phyloP scores from a whole-genome alignment of 2,329 filamentous ascomycete genomes.

The Stagonosporopsis tanaceti region DNA sequence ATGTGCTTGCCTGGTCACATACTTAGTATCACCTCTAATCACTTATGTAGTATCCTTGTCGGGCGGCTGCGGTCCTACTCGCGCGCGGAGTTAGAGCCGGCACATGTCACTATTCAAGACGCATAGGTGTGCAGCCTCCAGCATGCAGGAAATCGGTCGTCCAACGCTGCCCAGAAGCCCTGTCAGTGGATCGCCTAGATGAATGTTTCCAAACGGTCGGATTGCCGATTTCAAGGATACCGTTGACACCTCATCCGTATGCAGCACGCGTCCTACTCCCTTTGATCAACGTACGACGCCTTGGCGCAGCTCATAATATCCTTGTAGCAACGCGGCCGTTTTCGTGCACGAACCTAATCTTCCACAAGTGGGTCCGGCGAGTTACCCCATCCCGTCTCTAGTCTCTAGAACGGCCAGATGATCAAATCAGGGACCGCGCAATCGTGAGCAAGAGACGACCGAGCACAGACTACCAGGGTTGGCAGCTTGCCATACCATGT shows the following conservation, averaged over 20 bases:
- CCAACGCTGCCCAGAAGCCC: constrained; percentile 7
- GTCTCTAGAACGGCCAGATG: constrained; percentile 12
- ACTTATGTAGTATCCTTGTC: constrained; percentile 11
- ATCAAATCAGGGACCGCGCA: constrained; percentile 13
- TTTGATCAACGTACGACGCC: constrained; percentile 19
- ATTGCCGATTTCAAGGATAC: neutral
- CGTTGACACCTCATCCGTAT: constrained; percentile 9
- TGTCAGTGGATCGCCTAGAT: neutral
- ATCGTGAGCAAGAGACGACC: constrained; percentile 10
- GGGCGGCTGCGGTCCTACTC: constrained; percentile 5
- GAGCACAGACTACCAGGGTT: constrained; percentile 3
- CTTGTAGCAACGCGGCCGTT: constrained; percentile 19
- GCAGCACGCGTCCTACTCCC: constrained; percentile 15
- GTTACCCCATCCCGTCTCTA: constrained; percentile 9
- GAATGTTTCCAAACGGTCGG: constrained; percentile 1
- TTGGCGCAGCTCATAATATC: constrained; percentile 23
- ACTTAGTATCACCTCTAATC: constrained; percentile 5
- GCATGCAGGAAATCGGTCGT: constrained; percentile 3
- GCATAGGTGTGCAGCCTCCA: constrained; percentile 3
- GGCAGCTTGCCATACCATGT: constrained; percentile 7
- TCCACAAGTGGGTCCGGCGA: constrained; percentile 18
- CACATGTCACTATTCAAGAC: constrained; percentile 3
- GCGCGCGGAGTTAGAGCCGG: neutral
- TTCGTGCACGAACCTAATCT: constrained; percentile 16
- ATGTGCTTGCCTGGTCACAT: neutral